phyloP scores from a whole-genome alignment of 2,329 filamentous ascomycete genomes.

The Calycina herbarum region DNA sequence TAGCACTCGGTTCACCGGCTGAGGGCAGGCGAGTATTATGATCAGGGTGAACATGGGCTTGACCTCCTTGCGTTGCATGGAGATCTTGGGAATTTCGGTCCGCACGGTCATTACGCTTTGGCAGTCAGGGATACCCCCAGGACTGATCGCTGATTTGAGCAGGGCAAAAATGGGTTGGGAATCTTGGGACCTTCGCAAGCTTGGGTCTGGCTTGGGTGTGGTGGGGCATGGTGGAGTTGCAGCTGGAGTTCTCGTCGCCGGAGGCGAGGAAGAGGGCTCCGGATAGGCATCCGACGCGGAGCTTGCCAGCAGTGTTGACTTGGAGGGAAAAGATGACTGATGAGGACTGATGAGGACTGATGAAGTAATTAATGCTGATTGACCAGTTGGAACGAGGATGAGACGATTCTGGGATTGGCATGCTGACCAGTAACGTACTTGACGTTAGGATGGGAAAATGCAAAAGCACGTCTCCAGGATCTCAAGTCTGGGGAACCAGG shows the following conservation, averaged over 20 bases:
- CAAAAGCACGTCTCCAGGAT: not conserved
- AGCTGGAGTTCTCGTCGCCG: not conserved
- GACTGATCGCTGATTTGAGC: not conserved
- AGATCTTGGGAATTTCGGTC: not conserved
- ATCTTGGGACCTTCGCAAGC: not conserved
- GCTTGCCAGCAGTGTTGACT: not conserved
- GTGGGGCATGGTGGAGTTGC: not conserved
- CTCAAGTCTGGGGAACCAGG: not conserved
- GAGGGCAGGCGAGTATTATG: not conserved
- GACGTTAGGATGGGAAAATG: not conserved
- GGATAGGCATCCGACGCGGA: not conserved
- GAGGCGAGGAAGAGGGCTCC: not conserved
- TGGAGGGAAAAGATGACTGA: too few species aligned
- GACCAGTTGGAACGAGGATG: too few species aligned
- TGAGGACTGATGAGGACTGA: too few species aligned
- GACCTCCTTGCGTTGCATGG: not conserved
- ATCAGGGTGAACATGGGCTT: not conserved
- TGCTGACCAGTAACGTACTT: too few species aligned
- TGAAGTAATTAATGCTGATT: too few species aligned
- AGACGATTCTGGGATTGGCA: too few species aligned
- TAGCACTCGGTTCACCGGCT: not conserved
- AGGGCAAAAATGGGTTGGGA: constrained; percentile 1
- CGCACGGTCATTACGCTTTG: constrained; percentile 1
- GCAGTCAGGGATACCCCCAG: not conserved
- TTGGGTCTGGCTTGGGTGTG: not conserved